Evolutionary conservation across 805 yeast genomes (phyloP).

Genomic region (Cyberlindnera mrakii): DNA sequence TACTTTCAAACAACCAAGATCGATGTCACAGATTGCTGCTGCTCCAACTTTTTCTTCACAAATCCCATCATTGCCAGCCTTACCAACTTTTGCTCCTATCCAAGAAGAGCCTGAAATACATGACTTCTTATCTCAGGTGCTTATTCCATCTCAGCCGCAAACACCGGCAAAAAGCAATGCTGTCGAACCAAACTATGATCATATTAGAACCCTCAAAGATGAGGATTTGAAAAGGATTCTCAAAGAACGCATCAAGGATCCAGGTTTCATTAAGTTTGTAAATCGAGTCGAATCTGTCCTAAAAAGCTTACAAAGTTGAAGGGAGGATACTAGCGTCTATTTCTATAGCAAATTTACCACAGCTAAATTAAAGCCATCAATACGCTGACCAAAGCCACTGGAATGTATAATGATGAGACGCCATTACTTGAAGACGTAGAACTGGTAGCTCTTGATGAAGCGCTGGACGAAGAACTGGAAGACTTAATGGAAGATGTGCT

Average conservation of each 20-base stretch:
- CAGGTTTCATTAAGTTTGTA: conserved; percentile 20
- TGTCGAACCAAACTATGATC: not conserved
- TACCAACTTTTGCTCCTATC: no score
- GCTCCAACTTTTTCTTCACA: no score
- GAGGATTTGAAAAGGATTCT: conserved; percentile 13
- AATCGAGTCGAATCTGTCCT: conserved; percentile 17
- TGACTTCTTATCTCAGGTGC: no score
- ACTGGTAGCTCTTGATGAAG: not conserved
- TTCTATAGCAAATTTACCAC: not conserved
- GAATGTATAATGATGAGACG: not conserved
- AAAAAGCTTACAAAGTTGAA: conserved; percentile 9
- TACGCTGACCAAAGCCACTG: not conserved
- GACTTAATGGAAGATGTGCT: not conserved
- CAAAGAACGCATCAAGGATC: conserved; percentile 19
- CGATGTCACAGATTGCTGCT: no score
- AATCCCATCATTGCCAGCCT: no score
- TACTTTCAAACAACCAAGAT: no score
- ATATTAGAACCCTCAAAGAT: conserved; percentile 10
- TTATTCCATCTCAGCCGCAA: no score
- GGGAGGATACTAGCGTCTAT: not conserved
- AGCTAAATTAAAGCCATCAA: not conserved
- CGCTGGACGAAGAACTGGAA: conserved; percentile 1
- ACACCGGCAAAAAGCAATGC: not conserved
- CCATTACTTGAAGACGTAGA: not conserved
- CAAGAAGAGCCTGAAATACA: no score